Percentiles rank a stretch among this genome's conserved stretches.
phyloP scores from a whole-genome alignment of 1,284 basidiomycete species.

The Xerocomus cyaneibrunnescens region DNA sequence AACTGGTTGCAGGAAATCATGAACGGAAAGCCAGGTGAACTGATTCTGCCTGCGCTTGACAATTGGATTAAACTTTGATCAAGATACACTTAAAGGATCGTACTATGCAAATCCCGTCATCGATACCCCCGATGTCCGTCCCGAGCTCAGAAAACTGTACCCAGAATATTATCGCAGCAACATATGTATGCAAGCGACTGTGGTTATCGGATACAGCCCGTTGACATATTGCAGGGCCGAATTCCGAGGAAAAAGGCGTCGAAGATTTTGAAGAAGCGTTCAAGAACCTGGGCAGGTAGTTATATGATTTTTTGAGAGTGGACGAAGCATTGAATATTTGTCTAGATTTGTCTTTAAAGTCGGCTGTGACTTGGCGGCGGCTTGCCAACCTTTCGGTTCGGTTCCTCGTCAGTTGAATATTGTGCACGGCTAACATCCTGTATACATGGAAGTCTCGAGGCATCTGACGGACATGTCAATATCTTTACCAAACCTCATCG shows the following conservation, averaged over 20 bases:
- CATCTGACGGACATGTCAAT: constrained; percentile 63
- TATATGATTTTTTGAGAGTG: neutral
- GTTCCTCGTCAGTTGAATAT: constrained; percentile 8
- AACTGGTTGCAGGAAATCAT: constrained; percentile 72
- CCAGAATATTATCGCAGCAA: constrained; percentile 81
- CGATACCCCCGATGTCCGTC: constrained; percentile 60
- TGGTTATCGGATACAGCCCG: neutral
- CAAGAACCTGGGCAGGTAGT: constrained; percentile 75
- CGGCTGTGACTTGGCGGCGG: constrained; percentile 75
- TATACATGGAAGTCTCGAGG: constrained; percentile 48
- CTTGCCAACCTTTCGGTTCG: constrained; percentile 85
- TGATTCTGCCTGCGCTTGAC: neutral
- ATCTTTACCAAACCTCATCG: constrained; percentile 63
- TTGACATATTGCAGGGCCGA: constrained; percentile 61
- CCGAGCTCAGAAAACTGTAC: constrained; percentile 52
- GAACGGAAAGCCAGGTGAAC: constrained; percentile 81
- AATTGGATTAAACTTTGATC: constrained; percentile 4
- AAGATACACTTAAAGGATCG: constrained; percentile 85
- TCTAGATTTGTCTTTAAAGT: constrained; percentile 74
- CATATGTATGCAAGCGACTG: constrained; percentile 53
- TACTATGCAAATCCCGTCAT: constrained; percentile 89
- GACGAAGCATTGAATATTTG: neutral
- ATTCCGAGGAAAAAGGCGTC: constrained; percentile 53
- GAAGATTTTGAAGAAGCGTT: constrained; percentile 83
- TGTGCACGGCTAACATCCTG: constrained; percentile 2